These are phyloP conservation scores for Boletus semigastroideus DNA, from an alignment of 1,284 basidiomycete genomes.

Conservation along the genomic window DNA sequence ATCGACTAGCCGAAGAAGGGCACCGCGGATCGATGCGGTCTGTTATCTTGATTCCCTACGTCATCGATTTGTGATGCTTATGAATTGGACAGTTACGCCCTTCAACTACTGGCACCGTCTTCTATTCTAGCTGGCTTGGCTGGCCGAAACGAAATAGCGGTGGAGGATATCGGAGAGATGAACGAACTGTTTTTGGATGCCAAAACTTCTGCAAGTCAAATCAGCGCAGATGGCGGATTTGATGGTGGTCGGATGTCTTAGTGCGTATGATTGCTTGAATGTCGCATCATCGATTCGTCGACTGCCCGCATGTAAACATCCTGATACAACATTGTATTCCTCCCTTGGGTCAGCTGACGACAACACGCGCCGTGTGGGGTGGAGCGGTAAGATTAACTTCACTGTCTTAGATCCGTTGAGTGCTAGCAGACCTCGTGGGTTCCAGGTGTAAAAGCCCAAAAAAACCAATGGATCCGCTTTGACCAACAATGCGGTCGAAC, in stretches of 20 bases:
- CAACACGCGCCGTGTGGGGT: conserved; percentile 1
- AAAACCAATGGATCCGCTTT: conserved; percentile 3
- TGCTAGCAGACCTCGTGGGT: conserved; percentile 11
- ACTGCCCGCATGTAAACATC: conserved; percentile 6
- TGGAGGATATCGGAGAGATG: conserved; percentile 90
- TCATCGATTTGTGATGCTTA: conserved; percentile 5
- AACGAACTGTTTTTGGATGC: conserved; percentile 94
- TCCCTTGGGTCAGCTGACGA: conserved; percentile 2
- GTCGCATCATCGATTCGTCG: conserved; percentile 1
- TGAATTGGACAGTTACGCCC: conserved; percentile 65
- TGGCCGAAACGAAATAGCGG: conserved; percentile 78
- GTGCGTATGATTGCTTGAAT: conserved; percentile 7
- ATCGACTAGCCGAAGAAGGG: conserved; percentile 82
- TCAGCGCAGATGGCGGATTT: conserved; percentile 45
- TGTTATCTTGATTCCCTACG: conserved; percentile 23
- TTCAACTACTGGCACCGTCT: conserved; percentile 91
- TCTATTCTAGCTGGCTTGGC: conserved; percentile 82
- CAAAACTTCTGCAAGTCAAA: conserved; percentile 70
- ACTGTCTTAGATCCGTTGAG: conserved; percentile 11
- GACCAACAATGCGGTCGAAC: not conserved
- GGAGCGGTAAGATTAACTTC: conserved; percentile 9
- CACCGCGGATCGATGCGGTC: conserved; percentile 83
- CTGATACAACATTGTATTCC: not conserved
- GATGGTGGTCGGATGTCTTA: conserved; percentile 34
- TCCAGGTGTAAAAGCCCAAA: not conserved